A percentile compares a stretch with the other conserved stretches of the same genome.
Evolutionary conservation across 1,284 basidiomycete species (phyloP).

Genomic region (Moniliophthora roreri): DNA sequence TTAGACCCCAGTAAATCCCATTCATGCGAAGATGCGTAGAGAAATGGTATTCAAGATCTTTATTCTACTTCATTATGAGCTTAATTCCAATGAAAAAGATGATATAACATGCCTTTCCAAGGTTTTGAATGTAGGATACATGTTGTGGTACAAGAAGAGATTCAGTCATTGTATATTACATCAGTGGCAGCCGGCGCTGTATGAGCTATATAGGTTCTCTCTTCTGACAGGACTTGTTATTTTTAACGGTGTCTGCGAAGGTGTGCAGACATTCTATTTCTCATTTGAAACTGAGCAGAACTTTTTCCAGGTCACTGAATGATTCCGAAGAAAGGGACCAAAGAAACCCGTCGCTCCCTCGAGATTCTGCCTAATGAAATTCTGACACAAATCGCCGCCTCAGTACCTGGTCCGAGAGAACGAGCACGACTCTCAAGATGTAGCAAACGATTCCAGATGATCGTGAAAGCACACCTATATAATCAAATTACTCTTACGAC

Average conservation of each 20-base stretch:
- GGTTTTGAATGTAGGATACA: constrained; percentile 72
- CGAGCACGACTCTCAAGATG: neutral
- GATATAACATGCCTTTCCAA: constrained; percentile 53
- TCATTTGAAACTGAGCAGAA: no score
- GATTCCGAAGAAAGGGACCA: no score
- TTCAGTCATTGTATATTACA: no score
- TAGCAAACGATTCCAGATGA: neutral
- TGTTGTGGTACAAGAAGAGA: constrained; percentile 49
- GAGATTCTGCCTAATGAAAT: neutral
- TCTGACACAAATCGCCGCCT: neutral
- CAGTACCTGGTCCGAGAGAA: neutral
- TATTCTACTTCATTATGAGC: constrained; percentile 49
- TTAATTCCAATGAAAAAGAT: neutral
- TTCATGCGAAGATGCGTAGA: constrained; percentile 95
- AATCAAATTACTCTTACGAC: neutral
- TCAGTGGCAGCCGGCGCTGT: no score
- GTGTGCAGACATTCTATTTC: no score
- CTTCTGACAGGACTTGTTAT: no score
- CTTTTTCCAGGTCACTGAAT: no score
- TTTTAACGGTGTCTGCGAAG: no score
- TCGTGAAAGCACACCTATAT: neutral
- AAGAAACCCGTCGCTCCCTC: no score
- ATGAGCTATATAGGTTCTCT: no score
- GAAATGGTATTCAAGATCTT: constrained; percentile 88
- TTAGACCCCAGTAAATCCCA: constrained; percentile 96